Base-by-base conservation (phyloP, 331 rosid species). In the Pyracantha coccinea region DNA sequence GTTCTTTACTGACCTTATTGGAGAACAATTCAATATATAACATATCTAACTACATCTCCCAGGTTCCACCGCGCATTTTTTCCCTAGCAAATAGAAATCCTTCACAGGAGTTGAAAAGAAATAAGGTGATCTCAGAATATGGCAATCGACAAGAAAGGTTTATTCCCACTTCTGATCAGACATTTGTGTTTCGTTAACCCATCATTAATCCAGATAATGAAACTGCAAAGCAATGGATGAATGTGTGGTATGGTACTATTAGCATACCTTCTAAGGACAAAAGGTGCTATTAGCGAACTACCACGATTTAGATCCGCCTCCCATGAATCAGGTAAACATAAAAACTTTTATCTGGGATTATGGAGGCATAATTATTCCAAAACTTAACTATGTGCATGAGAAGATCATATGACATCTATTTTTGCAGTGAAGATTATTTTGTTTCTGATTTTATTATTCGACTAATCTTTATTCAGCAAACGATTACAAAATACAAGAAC, bases 241-340 rank as follows among this genome's bases (percentile, higher is more conserved):
- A 25, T 74, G 77, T 79, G 24, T 54, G 72, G 78, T 76, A 19
- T 79, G 75, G 47, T 74, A 85, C 87, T 76, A 86, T 78, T 35
- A 77, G 79, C 86, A 73, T 32, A 41, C 67, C 71, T 83, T 79
- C 78, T 54, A 77, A n/a, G n/a, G 44, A 74, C n/a, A 83, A 82
- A 83, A 81, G 71, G 74, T 16, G 47, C 87, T 45, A 83, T 85
- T 83, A 72, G 83, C 69, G 80, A 88, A 62, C 78, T 60, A 71
- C 80, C 69, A 79, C 7, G 21, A 58, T 53, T 29, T 52, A 73
- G 65, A 32, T 80, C 72, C 73, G 84, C 88, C 78, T 77, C 92
- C 82, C 77, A 75, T 82, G 87, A 82, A 87, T 78, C 85, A 85
- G 84, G 86, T 76, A 73, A 82, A 72, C 62, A 77, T 74, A 68